A percentile compares a stretch with the other conserved stretches of the same genome.
phyloP scores from a whole-genome alignment of 2,329 filamentous ascomycete genomes.

The Diaporthe vexans region DNA sequence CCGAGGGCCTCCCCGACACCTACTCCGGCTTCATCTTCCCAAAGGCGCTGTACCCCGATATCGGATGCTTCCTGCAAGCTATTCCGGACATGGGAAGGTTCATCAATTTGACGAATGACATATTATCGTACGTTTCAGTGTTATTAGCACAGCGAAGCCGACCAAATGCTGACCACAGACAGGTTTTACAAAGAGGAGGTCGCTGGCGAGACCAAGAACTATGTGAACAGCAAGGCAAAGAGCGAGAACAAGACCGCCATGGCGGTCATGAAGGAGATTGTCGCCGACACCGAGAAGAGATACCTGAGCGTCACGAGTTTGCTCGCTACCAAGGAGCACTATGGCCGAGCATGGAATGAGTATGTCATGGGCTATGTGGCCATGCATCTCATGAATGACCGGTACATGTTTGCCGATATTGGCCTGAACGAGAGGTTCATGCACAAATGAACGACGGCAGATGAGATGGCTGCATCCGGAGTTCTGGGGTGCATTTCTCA shows the following conservation, averaged over 20 bases:
- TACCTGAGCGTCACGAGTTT: slow-evolving; percentile 44
- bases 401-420: slow-evolving; percentile 42
- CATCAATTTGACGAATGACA: slow-evolving; percentile 48
- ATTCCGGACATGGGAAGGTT: slow-evolving; percentile 48
- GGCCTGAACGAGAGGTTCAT: slow-evolving; percentile 31
- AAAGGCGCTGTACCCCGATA: slow-evolving; percentile 46
- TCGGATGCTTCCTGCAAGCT: slow-evolving; percentile 47
- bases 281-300: slow-evolving; percentile 40
- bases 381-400: slow-evolving; percentile 41
- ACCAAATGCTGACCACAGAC: neutral
- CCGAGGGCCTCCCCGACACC: slow-evolving; percentile 47
- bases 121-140: slow-evolving; percentile 47
- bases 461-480: neutral
- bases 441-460: neutral
- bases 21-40: slow-evolving; percentile 49
- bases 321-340: slow-evolving; percentile 43
- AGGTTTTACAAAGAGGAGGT: slow-evolving; percentile 51
- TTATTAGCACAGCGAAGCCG: neutral
- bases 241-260: slow-evolving; percentile 23
- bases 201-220: slow-evolving; percentile 47
- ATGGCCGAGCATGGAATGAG: slow-evolving; percentile 45
- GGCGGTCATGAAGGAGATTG: slow-evolving; percentile 13
- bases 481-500: no score
- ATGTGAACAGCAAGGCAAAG: slow-evolving; percentile 46
- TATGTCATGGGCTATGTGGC: slow-evolving; percentile 48